phyloP scores from a whole-genome alignment of 148 eudicot genomes.

The Drosera capensis region DNA sequence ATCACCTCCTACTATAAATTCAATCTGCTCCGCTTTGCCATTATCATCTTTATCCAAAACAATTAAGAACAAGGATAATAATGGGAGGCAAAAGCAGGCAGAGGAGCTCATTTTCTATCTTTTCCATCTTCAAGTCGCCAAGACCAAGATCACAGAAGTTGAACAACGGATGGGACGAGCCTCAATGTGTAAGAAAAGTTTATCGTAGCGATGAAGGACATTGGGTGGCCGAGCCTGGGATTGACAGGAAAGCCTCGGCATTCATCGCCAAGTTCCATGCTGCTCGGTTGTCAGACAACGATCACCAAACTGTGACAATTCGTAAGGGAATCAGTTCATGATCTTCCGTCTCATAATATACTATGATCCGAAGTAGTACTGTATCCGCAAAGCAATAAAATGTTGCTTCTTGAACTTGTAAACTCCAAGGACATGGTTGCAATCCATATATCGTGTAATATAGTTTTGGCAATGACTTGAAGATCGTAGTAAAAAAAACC shows the following conservation, averaged over 20 bases:
- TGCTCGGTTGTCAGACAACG: constrained; percentile 14
- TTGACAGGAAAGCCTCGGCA: constrained; percentile 25
- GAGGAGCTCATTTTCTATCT: constrained; percentile 16
- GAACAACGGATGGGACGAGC: constrained; percentile 19
- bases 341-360: neutral
- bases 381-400: no score
- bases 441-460: no score
- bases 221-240: constrained; percentile 39
- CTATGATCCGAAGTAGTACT: no score
- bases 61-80: neutral
- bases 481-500: no score
- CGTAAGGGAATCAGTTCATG: constrained; percentile 7
- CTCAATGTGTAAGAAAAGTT: constrained; percentile 21
- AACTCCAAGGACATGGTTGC: no score
- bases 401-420: no score
- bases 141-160: constrained; percentile 12
- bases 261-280: constrained; percentile 28
- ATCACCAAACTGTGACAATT: constrained; percentile 10
- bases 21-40: neutral
- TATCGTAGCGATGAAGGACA: constrained; percentile 50
- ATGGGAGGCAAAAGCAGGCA: constrained; percentile 36
- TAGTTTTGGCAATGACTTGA: no score
- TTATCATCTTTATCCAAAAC: neutral
- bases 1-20: neutral
- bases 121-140: constrained; percentile 25